Base-by-base conservation (phyloP, 176 grass and related monocot genomes). In the Musa acuminata region DNA sequence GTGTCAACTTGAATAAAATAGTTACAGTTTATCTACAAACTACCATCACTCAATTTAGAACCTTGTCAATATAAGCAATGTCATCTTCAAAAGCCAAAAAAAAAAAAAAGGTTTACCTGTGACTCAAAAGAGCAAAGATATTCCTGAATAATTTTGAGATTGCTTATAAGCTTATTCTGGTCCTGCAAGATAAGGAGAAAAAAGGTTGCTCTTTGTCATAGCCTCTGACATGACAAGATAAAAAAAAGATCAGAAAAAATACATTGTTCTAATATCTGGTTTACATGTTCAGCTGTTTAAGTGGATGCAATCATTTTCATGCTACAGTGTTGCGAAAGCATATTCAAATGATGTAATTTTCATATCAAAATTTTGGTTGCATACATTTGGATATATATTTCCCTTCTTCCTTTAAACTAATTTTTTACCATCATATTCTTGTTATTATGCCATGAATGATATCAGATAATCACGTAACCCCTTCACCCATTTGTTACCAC, bases 91-190 rank as follows among this genome's bases (percentile, higher is more conserved):
- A 67, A 26, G 20, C 25, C 16, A 26, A 12, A 20, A 23, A n/a
- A 23, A n/a, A n/a, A 13, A 53, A 74, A 83, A 27, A 84, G 85
- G 52, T 29, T 74, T 82, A 90, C 94, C 84, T 93, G 94, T 49
- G 87, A 80, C 69, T 97, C 87, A 69, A 97, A 97, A 80, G 90
- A 97, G 86, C 87, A 93, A 85, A 93, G 90, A 78, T 93, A 97
- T 14, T 97, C 94, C 78, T 97, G 87, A 87, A 97, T 93, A 79
- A 83, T 87, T 72, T 97, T 93, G 76, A 97, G 87, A 79, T 97
- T 93, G 53, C 83, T 81, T 77, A 92, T 93, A 79, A 97, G 90
- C 80, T 93, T 97, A 57, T 78, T 85, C 67, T 86, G 85, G 78
- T 97, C 94, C 90, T 97, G 84, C 74, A 72, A 63, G 72, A 74